A percentile compares a stretch with the other conserved stretches of the same genome.
These are phyloP conservation scores for Cocos nucifera DNA, from an alignment of 176 grass and related monocot genomes.

Conservation along the genomic window DNA sequence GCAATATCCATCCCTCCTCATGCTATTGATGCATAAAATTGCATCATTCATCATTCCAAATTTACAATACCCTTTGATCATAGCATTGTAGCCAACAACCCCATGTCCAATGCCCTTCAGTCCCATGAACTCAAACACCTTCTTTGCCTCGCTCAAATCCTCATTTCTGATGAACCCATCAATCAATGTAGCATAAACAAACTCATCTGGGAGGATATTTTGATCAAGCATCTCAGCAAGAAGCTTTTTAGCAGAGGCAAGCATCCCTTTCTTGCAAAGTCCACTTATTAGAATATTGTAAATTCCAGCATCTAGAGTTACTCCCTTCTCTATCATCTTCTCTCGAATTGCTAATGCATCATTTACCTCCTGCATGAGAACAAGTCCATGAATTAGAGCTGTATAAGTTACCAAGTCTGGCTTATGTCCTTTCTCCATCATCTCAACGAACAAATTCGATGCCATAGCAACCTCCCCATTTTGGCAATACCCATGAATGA, in stretches of 20 bases:
- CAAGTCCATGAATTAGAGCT: conserved; percentile 65
- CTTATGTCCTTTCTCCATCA: conserved; percentile 41
- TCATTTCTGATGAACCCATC: conserved; percentile 79
- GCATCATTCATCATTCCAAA: conserved; percentile 67
- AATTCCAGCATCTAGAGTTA: conserved; percentile 57
- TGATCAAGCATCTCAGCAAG: conserved; percentile 66
- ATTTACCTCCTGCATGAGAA: conserved; percentile 35
- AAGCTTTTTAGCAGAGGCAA: conserved; percentile 64
- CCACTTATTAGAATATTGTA: conserved; percentile 74
- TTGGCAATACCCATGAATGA: conserved; percentile 49
- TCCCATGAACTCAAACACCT: conserved; percentile 62
- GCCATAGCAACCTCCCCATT: conserved; percentile 33
- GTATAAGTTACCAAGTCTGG: conserved; percentile 66
- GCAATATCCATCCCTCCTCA: conserved; percentile 38
- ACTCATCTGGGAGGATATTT: conserved; percentile 71
- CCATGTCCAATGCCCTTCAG: conserved; percentile 34
- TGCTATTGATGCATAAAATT: conserved; percentile 37
- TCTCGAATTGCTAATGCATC: conserved; percentile 47
- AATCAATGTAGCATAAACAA: conserved; percentile 70
- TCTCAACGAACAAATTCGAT: conserved; percentile 59
- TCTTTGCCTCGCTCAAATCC: conserved; percentile 50
- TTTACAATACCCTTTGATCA: conserved; percentile 86
- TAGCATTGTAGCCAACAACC: conserved; percentile 58
- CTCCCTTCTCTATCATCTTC: conserved; percentile 58
- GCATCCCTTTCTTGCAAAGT: conserved; percentile 75